Conservation (phyloP, 768 basidiomycete genomes). For the Hemileccinum impolitum region DNA sequence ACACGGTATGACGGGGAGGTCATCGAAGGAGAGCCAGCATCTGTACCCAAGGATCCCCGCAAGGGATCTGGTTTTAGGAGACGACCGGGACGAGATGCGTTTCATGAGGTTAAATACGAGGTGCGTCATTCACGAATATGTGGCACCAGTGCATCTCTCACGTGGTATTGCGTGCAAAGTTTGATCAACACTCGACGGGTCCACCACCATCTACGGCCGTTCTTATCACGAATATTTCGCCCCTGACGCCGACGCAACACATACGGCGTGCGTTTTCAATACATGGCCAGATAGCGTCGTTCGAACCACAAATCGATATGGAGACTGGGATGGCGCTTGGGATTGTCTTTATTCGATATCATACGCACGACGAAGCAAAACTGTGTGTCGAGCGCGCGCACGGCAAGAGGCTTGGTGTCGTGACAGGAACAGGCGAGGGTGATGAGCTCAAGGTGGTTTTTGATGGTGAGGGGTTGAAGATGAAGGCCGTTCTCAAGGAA, state of each 20-base stretch:
- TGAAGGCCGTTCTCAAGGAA: slow-evolving; percentile 65
- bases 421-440: slow-evolving; percentile 40
- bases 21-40: slow-evolving; percentile 40
- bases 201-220: slow-evolving; percentile 74
- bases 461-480: slow-evolving; percentile 68
- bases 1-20: slow-evolving; percentile 55
- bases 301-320: slow-evolving; percentile 77
- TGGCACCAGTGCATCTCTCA: slow-evolving; percentile 4
- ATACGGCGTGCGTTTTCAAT: slow-evolving; percentile 63
- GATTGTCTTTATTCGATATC: slow-evolving; percentile 70
- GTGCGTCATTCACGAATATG: slow-evolving; percentile 34
- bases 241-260: slow-evolving; percentile 61
- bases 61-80: slow-evolving; percentile 37
- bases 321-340: slow-evolving; percentile 82
- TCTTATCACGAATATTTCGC: slow-evolving; percentile 67
- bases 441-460: slow-evolving; percentile 73
- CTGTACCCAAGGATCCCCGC: slow-evolving; percentile 53
- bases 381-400: slow-evolving; percentile 63
- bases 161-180: slow-evolving; percentile 41
- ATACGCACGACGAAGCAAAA: slow-evolving; percentile 63
- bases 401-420: slow-evolving; percentile 55
- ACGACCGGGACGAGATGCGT: slow-evolving; percentile 35
- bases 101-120: slow-evolving; percentile 53
- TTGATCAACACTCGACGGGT: slow-evolving; percentile 68
- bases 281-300: slow-evolving; percentile 59